Conservation (phyloP, 495 filamentous ascomycete species). For the Neurospora tetrasperma region DNA sequence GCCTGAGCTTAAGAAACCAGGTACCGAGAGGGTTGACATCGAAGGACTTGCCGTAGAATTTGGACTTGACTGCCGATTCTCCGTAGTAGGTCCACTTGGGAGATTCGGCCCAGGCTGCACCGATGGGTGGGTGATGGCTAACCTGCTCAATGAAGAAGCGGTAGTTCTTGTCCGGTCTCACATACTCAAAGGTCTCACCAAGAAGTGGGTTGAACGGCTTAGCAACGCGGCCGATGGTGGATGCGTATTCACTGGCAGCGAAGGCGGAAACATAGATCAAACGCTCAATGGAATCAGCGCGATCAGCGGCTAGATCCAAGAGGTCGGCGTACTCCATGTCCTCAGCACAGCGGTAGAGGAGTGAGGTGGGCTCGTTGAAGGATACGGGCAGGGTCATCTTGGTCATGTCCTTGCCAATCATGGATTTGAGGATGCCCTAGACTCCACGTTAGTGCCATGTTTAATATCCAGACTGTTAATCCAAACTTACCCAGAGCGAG, state of each 20-base stretch:
- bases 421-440: constrained; percentile 92
- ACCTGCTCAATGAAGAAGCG: constrained; percentile 98
- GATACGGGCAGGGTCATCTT: constrained; percentile 98
- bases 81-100: constrained; percentile 97
- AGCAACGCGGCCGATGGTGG: constrained; percentile 89
- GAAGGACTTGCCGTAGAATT: constrained; percentile 95
- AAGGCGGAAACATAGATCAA: constrained; percentile 96
- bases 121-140: constrained; percentile 93
- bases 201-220: constrained; percentile 97
- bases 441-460: constrained; percentile 15
- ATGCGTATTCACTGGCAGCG: constrained; percentile 91
- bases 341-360: constrained; percentile 92
- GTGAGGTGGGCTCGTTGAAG: constrained; percentile 95
- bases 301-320: constrained; percentile 79
- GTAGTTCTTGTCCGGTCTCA: constrained; percentile 88
- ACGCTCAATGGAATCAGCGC: constrained; percentile 77
- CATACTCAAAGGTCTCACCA: constrained; percentile 96
- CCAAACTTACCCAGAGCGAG: constrained; percentile 73
- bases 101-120: constrained; percentile 87
- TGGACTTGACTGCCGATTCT: constrained; percentile 92
- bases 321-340: constrained; percentile 97
- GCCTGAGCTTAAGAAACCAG: constrained; percentile 87
- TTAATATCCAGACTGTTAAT: neutral
- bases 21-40: constrained; percentile 94
- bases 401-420: constrained; percentile 99